phyloP scores from a whole-genome alignment of 345 rosid species.

The Adansonia digitata region DNA sequence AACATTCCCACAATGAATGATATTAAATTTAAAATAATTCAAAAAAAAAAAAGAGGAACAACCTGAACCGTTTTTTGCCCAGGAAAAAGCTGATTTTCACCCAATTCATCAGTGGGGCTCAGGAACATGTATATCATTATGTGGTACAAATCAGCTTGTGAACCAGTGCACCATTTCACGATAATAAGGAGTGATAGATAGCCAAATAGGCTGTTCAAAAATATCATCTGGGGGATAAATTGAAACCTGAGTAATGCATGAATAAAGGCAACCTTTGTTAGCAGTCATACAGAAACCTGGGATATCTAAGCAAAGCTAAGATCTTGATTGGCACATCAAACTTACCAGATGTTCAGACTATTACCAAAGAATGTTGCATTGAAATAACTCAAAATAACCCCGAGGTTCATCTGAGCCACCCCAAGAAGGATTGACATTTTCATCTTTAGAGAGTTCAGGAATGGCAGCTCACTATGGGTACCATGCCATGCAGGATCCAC shows the following conservation, averaged over 20 bases:
- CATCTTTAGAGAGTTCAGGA: constrained; percentile 94
- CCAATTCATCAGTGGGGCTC: constrained; percentile 86
- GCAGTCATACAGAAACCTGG: background rate
- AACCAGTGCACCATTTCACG: constrained; percentile 88
- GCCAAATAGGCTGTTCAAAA: constrained; percentile 87
- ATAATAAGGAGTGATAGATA: constrained; percentile 78
- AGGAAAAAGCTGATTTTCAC: constrained; percentile 85
- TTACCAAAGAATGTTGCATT: constrained; percentile 72
- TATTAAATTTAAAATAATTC: background rate
- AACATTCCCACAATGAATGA: background rate
- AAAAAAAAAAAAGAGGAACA: constrained; percentile 12
- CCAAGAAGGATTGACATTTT: constrained; percentile 97
- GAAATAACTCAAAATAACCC: constrained; percentile 77
- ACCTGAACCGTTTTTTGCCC: constrained; percentile 79
- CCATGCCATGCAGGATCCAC: constrained; percentile 98
- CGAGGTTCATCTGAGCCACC: constrained; percentile 97
- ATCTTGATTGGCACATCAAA: constrained; percentile 9
- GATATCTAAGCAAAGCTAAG: constrained; percentile 12
- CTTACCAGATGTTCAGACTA: constrained; percentile 67
- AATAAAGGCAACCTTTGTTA: background rate
- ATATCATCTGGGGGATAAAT: constrained; percentile 90
- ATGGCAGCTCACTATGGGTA: constrained; percentile 81
- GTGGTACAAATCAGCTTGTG: constrained; percentile 91
- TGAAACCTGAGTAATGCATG: constrained; percentile 69
- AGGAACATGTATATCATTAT: constrained; percentile 95